These are phyloP conservation scores for Allantophomopsis lycopodina DNA, from an alignment of 2,329 filamentous ascomycete species.

Conservation along the genomic window DNA sequence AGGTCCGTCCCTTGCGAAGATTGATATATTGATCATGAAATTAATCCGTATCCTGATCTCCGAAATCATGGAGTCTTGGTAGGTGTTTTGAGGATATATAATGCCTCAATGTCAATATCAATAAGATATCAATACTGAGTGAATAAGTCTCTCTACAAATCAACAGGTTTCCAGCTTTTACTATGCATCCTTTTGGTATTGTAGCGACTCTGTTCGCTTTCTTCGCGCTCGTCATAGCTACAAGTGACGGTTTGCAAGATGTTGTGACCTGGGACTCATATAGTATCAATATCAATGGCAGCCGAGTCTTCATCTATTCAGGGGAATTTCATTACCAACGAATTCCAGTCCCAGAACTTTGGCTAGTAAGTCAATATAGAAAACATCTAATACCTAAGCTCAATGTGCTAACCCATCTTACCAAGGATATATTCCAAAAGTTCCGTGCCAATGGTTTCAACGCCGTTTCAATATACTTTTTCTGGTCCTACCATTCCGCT, in stretches of 20 bases:
- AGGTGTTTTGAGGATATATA: too few relatives aligned
- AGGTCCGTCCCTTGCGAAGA: too few relatives aligned
- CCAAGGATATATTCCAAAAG: slow-evolving; percentile 37
- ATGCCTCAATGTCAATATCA: too few relatives aligned
- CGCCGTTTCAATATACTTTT: slow-evolving; percentile 25
- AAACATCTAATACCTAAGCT: too few relatives aligned
- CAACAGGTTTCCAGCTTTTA: too few relatives aligned
- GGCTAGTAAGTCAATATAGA: slow-evolving; percentile 19
- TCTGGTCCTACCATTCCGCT: slow-evolving; percentile 33
- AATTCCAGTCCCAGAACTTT: slow-evolving; percentile 37
- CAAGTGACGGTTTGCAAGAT: slow-evolving; percentile 25
- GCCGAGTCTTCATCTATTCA: slow-evolving; percentile 28
- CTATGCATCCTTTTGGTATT: slow-evolving; percentile 11
- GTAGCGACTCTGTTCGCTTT: slow-evolving; percentile 10
- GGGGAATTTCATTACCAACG: slow-evolving; percentile 37
- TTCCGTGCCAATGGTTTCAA: slow-evolving; percentile 38
- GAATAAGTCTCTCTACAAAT: too few relatives aligned
- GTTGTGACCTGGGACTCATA: slow-evolving; percentile 36
- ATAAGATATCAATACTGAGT: too few relatives aligned
- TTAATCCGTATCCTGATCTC: too few relatives aligned
- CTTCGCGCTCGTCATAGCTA: slow-evolving; percentile 16
- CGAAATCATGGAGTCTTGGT: too few relatives aligned
- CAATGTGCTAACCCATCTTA: slow-evolving; percentile 9
- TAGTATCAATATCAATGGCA: slow-evolving; percentile 32
- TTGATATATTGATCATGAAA: too few relatives aligned